Evolutionary conservation across 2,329 filamentous ascomycete genomes (phyloP), one percentile per base, ranked within the genome.

Genomic region (Phialophora tarda): DNA sequence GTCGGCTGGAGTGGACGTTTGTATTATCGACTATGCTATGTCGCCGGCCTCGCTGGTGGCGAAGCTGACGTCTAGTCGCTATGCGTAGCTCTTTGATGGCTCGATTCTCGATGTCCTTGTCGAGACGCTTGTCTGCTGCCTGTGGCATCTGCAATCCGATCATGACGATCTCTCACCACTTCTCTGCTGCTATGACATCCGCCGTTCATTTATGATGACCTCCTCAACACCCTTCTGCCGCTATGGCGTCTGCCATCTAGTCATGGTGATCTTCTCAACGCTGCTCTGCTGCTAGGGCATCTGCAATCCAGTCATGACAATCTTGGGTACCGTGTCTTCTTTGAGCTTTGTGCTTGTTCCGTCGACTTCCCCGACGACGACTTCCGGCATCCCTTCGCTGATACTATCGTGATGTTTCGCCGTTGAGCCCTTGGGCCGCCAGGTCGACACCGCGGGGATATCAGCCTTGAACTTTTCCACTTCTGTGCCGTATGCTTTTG

Each of bases 371-470:
- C 69, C 69, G 6, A 67, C 66, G 2, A 67, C 59, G n/a, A 59
- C 56, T 48, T 69, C 62, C 10, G 69, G 64, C 53, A 62, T 48
- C 4, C 69, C 66, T 23, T 71, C 69, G 47, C 62, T 67, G 32
- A 69, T 50, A 57, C 69, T 71, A 47, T 71, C 69, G 44, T 71
- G 69, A 41, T 71, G 69, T 64, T 71, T 71, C 23, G 69, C 69
- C 26, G 66, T 69, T 14, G 58, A 63, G 14, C 71, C 95, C 82
- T 98, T 97, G 69, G 91, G 93, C 74, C 95, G 85, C 91, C 93
- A 99, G 23, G 95, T 99, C 78, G 91, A 96, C 60, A 99, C 95
- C 3, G 95, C 95, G 4, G 93, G 92, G 71, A 99, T 97, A 76
- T 96, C 91, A 7, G 94, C 94, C 77, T 91, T 90, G 75, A 92